phyloP scores from a whole-genome alignment of 257 asterid species.

The Solanum medicagineum region DNA sequence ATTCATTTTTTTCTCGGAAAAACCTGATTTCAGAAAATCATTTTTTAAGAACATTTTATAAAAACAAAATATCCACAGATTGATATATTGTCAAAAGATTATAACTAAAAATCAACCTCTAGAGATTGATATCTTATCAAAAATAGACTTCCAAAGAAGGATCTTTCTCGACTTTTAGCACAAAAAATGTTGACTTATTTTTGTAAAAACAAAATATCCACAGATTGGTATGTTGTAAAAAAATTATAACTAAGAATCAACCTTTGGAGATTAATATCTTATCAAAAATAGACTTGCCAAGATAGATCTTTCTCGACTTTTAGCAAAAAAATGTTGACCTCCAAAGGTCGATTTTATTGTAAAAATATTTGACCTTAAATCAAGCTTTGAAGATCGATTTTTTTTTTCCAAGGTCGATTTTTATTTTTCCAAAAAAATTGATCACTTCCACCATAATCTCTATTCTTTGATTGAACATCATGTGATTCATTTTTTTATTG shows the following conservation, averaged over 20 bases:
- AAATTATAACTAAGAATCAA: neutral
- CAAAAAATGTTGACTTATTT: neutral
- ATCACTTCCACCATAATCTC: fast-evolving
- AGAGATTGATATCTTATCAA: neutral
- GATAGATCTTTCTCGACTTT: neutral
- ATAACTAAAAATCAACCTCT: neutral
- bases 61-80: too few species aligned
- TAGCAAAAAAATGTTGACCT: too few species aligned
- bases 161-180: neutral
- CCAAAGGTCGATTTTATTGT: too few species aligned
- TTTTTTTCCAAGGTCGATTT: too few species aligned
- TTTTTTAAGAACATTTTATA: too few species aligned
- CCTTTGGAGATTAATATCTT: neutral
- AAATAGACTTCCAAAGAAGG: neutral
- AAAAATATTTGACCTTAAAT: neutral
- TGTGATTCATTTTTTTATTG: too few species aligned
- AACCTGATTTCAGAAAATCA: neutral
- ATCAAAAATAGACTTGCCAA: neutral
- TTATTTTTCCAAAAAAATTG: neutral
- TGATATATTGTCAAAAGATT: too few species aligned
- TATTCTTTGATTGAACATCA: too few species aligned
- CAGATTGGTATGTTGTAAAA: neutral
- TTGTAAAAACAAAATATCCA: too few species aligned
- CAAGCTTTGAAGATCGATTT: neutral
- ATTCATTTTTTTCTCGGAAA: neutral